phyloP scores from a whole-genome alignment of 768 basidiomycete species.

The Termitomyces sp. region DNA sequence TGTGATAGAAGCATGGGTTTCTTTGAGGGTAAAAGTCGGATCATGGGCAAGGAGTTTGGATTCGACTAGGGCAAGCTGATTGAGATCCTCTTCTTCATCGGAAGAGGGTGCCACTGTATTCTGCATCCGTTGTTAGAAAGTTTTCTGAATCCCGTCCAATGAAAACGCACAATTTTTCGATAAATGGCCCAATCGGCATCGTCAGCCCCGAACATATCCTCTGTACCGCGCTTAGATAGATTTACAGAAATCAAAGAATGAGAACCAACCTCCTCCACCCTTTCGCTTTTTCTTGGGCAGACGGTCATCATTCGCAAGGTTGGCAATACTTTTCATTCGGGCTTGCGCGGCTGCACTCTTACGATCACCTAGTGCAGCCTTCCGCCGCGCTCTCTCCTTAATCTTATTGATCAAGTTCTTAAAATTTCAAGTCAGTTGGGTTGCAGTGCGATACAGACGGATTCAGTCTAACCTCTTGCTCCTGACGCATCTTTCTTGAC shows the following conservation, averaged over 20 bases:
- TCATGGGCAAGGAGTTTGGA: conserved; percentile 77
- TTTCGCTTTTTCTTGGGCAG: conserved; percentile 83
- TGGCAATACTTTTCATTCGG: conserved; percentile 94
- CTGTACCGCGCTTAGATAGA: conserved; percentile 29
- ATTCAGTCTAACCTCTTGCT: conserved; percentile 63
- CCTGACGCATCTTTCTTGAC: conserved; percentile 62
- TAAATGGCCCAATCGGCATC: conserved; percentile 98
- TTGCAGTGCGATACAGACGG: not conserved
- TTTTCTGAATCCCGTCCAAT: not conserved
- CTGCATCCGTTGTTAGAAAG: conserved; percentile 25
- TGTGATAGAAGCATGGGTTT: conserved; percentile 77
- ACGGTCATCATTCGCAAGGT: conserved; percentile 81
- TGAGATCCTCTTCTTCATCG: conserved; percentile 86
- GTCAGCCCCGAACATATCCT: conserved; percentile 90
- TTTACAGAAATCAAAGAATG: not conserved
- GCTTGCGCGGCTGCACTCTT: conserved; percentile 95
- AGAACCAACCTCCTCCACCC: conserved; percentile 60
- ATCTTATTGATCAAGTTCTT: conserved; percentile 80
- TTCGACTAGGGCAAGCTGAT: conserved; percentile 69
- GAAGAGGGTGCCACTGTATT: conserved; percentile 70
- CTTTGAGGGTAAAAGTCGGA: conserved; percentile 71
- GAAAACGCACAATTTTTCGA: conserved; percentile 77
- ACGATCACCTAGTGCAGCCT: conserved; percentile 79
- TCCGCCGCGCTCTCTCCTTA: conserved; percentile 74
- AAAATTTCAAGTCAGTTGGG: not conserved